Percentiles rank a stretch among this genome's conserved stretches.
Evolutionary conservation across 228 moss, liverwort and hornwort genomes (phyloP).

Genomic region (Sphagnum fallax): DNA sequence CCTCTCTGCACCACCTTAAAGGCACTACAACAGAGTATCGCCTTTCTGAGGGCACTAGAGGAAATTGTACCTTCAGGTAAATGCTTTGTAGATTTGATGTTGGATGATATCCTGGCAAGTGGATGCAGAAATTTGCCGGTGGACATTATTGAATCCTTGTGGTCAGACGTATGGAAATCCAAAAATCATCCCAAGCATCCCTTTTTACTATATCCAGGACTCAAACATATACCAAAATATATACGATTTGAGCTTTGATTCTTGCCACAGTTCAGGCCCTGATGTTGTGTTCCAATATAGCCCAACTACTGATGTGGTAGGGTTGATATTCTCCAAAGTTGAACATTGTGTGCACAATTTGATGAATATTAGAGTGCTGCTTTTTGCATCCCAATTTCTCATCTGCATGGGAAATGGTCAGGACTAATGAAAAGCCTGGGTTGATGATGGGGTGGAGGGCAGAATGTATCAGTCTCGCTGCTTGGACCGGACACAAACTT

Average conservation of each 20-base stretch:
- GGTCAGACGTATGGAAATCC: conserved; percentile 64
- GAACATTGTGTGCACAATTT: too few relatives aligned
- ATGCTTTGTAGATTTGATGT: too few relatives aligned
- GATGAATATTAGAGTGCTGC: too few relatives aligned
- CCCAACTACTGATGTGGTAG: conserved; percentile 44
- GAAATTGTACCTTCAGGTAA: too few relatives aligned
- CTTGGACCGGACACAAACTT: conserved; percentile 59
- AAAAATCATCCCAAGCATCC: conserved; percentile 63
- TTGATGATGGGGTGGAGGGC: conserved; percentile 17
- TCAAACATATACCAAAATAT: conserved; percentile 43
- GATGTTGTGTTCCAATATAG: conserved; percentile 76
- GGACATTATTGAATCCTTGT: conserved; percentile 35
- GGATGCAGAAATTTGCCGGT: conserved; percentile 52
- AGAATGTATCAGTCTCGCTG: conserved; percentile 57
- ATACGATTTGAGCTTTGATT: conserved; percentile 35
- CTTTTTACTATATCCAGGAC: conserved; percentile 56
- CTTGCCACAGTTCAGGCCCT: conserved; percentile 59
- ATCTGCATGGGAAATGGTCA: background rate
- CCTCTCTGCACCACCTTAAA: too few relatives aligned
- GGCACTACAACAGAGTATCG: too few relatives aligned
- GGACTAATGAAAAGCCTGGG: background rate
- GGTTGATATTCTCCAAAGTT: too few relatives aligned
- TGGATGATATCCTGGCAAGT: background rate
- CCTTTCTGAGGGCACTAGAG: too few relatives aligned
- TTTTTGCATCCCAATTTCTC: background rate